Evolutionary conservation across 148 eudicot genomes (phyloP).

Genomic region (Vaccinium macrocarpon): DNA sequence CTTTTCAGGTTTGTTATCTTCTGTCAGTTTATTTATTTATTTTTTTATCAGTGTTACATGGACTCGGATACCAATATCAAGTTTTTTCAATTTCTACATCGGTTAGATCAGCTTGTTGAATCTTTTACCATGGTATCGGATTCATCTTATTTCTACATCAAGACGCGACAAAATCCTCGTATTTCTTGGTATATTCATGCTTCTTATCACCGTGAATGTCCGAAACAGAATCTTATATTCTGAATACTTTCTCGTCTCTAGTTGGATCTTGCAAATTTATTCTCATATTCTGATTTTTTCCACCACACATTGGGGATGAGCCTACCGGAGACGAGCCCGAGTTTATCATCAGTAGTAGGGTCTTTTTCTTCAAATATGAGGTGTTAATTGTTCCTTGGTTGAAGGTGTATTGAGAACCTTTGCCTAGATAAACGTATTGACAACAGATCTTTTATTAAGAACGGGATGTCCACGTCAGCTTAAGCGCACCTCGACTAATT

Average conservation of each 20-base stretch:
- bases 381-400: not conserved
- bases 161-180: not conserved
- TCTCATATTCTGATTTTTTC: not conserved
- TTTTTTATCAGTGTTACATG: not conserved
- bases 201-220: not conserved
- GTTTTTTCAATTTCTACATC: too few species aligned
- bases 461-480: too few species aligned
- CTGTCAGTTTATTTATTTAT: not conserved
- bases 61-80: not conserved
- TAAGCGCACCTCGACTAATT: too few species aligned
- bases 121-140: not conserved
- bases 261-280: not conserved
- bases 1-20: conserved; percentile 61
- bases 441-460: not conserved
- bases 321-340: not conserved
- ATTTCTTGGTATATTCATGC: not conserved
- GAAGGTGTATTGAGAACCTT: not conserved
- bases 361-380: conserved; percentile 7
- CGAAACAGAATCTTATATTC: too few species aligned
- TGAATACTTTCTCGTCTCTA: not conserved
- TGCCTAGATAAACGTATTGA: not conserved
- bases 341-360: not conserved
- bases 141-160: not conserved
- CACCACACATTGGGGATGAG: not conserved
- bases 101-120: too few species aligned